Percentiles rank a stretch among this genome's conserved stretches.
phyloP scores from a whole-genome alignment of 768 basidiomycete genomes.

The Erythrobasidium yunnanense region DNA sequence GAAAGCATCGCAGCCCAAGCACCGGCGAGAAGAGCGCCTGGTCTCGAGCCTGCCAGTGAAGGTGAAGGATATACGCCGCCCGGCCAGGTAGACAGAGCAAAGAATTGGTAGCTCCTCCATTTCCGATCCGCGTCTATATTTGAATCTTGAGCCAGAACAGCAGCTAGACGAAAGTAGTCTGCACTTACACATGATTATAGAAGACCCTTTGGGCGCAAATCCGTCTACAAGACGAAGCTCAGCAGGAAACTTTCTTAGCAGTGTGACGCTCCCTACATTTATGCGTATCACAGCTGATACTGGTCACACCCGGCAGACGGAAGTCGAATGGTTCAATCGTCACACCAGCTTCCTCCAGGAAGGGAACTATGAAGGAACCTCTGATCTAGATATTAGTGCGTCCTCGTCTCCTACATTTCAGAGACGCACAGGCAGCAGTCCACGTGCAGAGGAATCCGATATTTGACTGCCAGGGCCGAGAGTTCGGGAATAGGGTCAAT shows the following conservation, averaged over 20 bases:
- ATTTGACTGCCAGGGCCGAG: constrained; percentile 57
- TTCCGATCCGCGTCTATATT: not conserved
- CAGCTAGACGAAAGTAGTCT: not conserved
- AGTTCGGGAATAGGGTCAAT: constrained; percentile 59
- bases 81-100: constrained; percentile 39
- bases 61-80: constrained; percentile 88
- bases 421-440: constrained; percentile 72
- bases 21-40: constrained; percentile 83
- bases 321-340: constrained; percentile 64
- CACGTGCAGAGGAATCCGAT: constrained; percentile 80
- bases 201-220: constrained; percentile 87
- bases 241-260: constrained; percentile 22
- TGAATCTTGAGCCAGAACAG: too few species aligned
- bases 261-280: constrained; percentile 53
- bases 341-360: constrained; percentile 54
- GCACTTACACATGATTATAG: constrained; percentile 86
- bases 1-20: constrained; percentile 95
- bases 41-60: constrained; percentile 68
- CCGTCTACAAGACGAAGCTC: constrained; percentile 46
- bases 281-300: constrained; percentile 91
- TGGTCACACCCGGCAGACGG: constrained; percentile 76
- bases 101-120: constrained; percentile 34
- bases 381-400: not conserved
- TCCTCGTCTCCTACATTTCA: not conserved
- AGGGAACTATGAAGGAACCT: constrained; percentile 77